Percentiles rank a stretch among this genome's conserved stretches.
These are phyloP conservation scores for Dictyostelium intermedium DNA, from an alignment of 78 protist species.

Conservation along the genomic window DNA sequence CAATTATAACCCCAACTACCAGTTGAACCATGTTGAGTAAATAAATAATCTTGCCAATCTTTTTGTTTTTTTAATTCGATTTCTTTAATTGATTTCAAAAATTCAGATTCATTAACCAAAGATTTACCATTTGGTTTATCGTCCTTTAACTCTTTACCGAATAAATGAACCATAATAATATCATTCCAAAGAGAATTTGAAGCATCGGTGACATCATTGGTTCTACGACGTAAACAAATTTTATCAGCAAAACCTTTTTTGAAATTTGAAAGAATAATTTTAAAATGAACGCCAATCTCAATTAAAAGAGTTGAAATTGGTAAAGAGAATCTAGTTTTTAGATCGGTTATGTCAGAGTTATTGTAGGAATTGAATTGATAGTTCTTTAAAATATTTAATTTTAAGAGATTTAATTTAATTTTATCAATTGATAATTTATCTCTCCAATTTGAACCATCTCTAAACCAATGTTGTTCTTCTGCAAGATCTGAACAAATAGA, in stretches of 20 bases:
- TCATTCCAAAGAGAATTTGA: slow-evolving; percentile 15
- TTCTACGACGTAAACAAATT: slow-evolving; percentile 5
- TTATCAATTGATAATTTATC: slow-evolving; percentile 38
- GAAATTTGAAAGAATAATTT: not conserved
- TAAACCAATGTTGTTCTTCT: slow-evolving; percentile 62
- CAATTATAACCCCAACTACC: slow-evolving; percentile 13
- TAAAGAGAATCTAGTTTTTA: not conserved
- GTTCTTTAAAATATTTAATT: slow-evolving; percentile 13
- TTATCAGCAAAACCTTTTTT: slow-evolving; percentile 1
- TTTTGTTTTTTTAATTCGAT: not conserved
- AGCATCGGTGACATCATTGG: slow-evolving; percentile 26
- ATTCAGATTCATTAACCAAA: not conserved
- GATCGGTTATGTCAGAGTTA: not conserved
- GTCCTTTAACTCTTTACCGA: not conserved
- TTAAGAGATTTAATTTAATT: slow-evolving; percentile 17
- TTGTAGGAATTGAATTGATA: not conserved
- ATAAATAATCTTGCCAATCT: not conserved
- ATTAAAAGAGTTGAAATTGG: not conserved
- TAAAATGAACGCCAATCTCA: slow-evolving; percentile 18
- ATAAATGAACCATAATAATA: slow-evolving; percentile 15
- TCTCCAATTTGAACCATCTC: slow-evolving; percentile 53
- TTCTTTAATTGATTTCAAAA: not conserved
- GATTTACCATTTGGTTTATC: not conserved
- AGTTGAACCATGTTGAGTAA: not conserved
- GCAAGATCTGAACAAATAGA: slow-evolving; percentile 66